Evolutionary conservation across 768 basidiomycete species (phyloP).

Genomic region (Rhodotorula sphaerocarpa): DNA sequence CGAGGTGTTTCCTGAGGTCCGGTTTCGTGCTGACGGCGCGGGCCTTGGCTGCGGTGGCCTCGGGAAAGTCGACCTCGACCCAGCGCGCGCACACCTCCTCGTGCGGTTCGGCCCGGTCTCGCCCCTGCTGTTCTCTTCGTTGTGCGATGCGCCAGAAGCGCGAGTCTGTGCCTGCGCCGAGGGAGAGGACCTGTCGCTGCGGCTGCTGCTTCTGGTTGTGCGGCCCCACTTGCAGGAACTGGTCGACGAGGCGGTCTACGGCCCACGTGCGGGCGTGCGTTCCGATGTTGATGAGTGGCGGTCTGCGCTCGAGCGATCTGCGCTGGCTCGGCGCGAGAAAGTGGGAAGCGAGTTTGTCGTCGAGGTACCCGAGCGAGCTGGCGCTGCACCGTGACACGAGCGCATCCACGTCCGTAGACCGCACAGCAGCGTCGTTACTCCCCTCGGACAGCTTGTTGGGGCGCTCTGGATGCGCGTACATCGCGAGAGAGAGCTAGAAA

Average conservation of each 20-base stretch:
- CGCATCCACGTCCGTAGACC: constrained; percentile 74
- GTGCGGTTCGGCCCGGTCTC: constrained; percentile 8
- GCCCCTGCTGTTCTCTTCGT: background rate
- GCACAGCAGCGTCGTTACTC: constrained; percentile 41
- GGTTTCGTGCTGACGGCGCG: constrained; percentile 66
- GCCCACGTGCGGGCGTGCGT: constrained; percentile 76
- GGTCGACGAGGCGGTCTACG: constrained; percentile 48
- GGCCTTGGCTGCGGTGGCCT: constrained; percentile 72
- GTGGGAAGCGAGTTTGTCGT: constrained; percentile 37
- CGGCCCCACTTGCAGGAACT: constrained; percentile 55
- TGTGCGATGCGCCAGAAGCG: constrained; percentile 77
- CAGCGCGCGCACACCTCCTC: constrained; percentile 42
- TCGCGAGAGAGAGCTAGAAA: too few relatives aligned
- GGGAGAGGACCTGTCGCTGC: constrained; percentile 71
- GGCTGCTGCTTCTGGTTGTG: constrained; percentile 53
- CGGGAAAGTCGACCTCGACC: constrained; percentile 84
- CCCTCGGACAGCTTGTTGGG: background rate
- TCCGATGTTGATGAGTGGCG: constrained; percentile 90
- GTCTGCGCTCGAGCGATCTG: constrained; percentile 52
- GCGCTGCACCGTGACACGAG: constrained; percentile 79
- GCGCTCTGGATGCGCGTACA: background rate
- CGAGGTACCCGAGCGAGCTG: constrained; percentile 37
- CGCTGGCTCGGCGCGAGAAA: constrained; percentile 48
- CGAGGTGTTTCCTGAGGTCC: constrained; percentile 52
- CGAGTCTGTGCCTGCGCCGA: constrained; percentile 93